phyloP scores from a whole-genome alignment of 306 rosid species.

The Vicia faba region DNA sequence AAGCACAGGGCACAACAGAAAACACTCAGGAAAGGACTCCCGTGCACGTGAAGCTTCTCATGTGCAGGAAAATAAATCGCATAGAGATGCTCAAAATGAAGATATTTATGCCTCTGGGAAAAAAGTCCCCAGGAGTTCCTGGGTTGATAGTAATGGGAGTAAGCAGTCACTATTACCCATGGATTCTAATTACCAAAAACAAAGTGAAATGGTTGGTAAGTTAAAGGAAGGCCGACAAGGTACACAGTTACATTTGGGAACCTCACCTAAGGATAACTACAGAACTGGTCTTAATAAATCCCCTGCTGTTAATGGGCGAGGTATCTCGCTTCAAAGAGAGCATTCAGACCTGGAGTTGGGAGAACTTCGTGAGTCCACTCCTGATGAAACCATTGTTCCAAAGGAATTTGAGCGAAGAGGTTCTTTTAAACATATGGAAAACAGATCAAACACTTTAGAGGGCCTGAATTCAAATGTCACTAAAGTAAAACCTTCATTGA shows the following conservation, averaged over 20 bases:
- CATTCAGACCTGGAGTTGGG: slow-evolving; percentile 93
- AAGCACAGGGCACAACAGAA: slow-evolving; percentile 53
- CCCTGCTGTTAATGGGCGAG: slow-evolving; percentile 67
- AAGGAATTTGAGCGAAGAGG: slow-evolving; percentile 77
- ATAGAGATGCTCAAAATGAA: slow-evolving; percentile 54
- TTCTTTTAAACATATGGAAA: slow-evolving; percentile 69
- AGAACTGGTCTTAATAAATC: slow-evolving; percentile 52
- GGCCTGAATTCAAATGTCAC: slow-evolving; percentile 55
- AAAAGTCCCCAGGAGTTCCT: slow-evolving; percentile 58
- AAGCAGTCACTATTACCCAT: slow-evolving; percentile 36
- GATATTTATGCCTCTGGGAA: slow-evolving; percentile 54
- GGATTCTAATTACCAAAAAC: slow-evolving; percentile 63
- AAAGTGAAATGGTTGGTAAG: slow-evolving; percentile 59
- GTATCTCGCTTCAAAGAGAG: slow-evolving; percentile 78
- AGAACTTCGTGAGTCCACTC: slow-evolving; percentile 85
- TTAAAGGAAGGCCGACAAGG: slow-evolving; percentile 56
- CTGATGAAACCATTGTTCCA: slow-evolving; percentile 59
- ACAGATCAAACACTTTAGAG: slow-evolving; percentile 55
- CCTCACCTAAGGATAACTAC: slow-evolving; percentile 61
- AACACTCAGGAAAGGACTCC: slow-evolving; percentile 61
- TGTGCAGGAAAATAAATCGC: slow-evolving; percentile 53
- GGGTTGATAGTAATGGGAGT: slow-evolving; percentile 61
- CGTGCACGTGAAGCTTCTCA: slow-evolving; percentile 49
- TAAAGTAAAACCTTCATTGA: slow-evolving; percentile 58
- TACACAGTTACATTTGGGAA: slow-evolving; percentile 47